Percentiles rank a stretch among this genome's conserved stretches.
These are phyloP conservation scores for Cystofilobasidium macerans DNA, from an alignment of 768 basidiomycete genomes.

Conservation along the genomic window DNA sequence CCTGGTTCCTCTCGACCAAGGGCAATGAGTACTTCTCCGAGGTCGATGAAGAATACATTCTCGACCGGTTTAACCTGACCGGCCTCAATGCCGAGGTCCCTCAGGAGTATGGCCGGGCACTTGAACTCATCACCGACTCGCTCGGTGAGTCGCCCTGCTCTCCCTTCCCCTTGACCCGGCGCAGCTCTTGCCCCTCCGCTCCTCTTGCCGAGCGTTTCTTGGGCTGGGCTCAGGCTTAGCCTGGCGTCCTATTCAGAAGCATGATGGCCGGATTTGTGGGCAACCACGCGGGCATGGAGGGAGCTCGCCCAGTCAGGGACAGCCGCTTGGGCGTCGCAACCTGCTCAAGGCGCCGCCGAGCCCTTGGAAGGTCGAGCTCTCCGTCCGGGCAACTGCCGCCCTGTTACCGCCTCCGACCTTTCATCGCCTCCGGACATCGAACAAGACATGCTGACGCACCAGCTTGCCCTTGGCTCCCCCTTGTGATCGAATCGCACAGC, in stretches of 20 bases:
- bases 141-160: conserved; percentile 54
- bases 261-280: not conserved
- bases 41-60: conserved; percentile 96
- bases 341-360: too few relatives aligned
- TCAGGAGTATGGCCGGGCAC: conserved; percentile 80
- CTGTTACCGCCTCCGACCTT: not conserved
- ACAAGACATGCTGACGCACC: not conserved
- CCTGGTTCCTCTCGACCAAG: conserved; percentile 92
- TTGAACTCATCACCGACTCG: conserved; percentile 92
- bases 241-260: too few relatives aligned
- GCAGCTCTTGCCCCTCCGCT: too few relatives aligned
- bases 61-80: conserved; percentile 98
- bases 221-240: too few relatives aligned
- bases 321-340: too few relatives aligned
- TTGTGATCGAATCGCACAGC: conserved; percentile 43
- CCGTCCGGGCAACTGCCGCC: not conserved
- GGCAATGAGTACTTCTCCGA: conserved; percentile 99
- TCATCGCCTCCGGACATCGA: too few relatives aligned
- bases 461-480: not conserved
- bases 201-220: too few relatives aligned
- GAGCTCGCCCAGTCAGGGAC: not conserved
- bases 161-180: not conserved
- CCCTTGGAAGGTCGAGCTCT: too few relatives aligned
- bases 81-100: conserved; percentile 84
- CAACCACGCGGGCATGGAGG: not conserved